Evolutionary conservation across 164 flowering plant genomes (phyloP).

Genomic region (Cinnamomum chago): DNA sequence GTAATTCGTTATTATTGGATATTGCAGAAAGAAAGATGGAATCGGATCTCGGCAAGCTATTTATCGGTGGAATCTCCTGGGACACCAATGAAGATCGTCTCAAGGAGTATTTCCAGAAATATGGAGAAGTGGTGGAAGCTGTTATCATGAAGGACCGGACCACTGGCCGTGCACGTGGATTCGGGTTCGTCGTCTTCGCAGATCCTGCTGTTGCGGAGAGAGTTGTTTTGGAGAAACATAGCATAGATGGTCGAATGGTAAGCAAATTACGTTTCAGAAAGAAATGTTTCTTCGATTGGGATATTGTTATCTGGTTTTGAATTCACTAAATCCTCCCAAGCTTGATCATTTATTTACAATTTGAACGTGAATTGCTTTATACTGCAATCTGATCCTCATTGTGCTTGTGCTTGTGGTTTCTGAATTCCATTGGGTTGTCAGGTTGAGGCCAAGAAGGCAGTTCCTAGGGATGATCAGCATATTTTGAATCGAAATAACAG

Average conservation of each 20-base stretch:
- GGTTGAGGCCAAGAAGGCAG: conserved; percentile 92
- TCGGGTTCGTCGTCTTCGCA: conserved; percentile 82
- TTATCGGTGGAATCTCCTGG: conserved; percentile 93
- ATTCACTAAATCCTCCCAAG: not conserved
- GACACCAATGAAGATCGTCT: conserved; percentile 82
- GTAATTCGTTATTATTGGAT: conserved; percentile 15
- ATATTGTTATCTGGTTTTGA: not conserved
- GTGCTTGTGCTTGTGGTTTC: not conserved
- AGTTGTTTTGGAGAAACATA: conserved; percentile 76
- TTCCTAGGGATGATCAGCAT: conserved; percentile 72
- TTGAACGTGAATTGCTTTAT: not conserved
- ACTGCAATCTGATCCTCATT: conserved; percentile 1
- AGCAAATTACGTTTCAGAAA: conserved; percentile 19
- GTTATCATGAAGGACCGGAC: conserved; percentile 88
- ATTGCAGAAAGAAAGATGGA: conserved; percentile 60
- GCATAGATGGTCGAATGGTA: conserved; percentile 82
- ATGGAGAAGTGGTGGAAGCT: conserved; percentile 85
- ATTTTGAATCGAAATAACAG: conserved; percentile 37
- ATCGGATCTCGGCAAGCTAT: conserved; percentile 85
- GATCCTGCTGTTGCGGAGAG: conserved; percentile 84
- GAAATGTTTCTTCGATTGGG: not conserved
- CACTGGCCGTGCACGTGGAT: conserved; percentile 90
- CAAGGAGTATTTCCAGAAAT: conserved; percentile 62
- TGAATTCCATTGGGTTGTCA: conserved; percentile 17
- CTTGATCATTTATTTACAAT: too few relatives aligned